Conservation (phyloP, 208 protist genomes). For the Leptomonas pyrrhocoris region DNA sequence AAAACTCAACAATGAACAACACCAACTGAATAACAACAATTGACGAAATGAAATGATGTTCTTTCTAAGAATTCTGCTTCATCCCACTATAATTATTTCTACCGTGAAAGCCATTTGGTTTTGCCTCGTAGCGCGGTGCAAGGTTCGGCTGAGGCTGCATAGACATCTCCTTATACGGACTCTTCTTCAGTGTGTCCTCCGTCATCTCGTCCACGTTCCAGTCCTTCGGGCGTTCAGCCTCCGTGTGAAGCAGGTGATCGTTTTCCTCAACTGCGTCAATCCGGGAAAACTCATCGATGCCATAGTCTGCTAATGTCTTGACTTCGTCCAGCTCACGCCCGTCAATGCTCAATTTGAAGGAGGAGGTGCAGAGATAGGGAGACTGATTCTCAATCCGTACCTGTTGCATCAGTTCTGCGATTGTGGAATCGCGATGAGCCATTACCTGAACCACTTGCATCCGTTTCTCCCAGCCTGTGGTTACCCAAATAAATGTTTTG, state of each 20-base stretch:
- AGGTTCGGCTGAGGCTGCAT: constrained; percentile 79
- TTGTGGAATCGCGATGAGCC: constrained; percentile 61
- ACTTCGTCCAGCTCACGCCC: constrained; percentile 67
- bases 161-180: constrained; percentile 88
- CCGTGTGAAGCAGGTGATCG: constrained; percentile 70
- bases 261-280: constrained; percentile 81
- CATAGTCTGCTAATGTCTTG: constrained; percentile 57
- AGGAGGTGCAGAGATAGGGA: constrained; percentile 74
- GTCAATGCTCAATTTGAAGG: constrained; percentile 71
- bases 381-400: constrained; percentile 83
- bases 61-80: constrained; percentile 56
- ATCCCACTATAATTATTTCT: constrained; percentile 87
- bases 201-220: constrained; percentile 90
- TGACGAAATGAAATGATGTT: background rate
- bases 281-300: constrained; percentile 59
- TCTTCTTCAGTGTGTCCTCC: constrained; percentile 41
- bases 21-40: too few relatives aligned
- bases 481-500: constrained; percentile 83
- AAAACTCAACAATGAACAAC: background rate
- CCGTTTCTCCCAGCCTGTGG: constrained; percentile 77
- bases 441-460: constrained; percentile 82
- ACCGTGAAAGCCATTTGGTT: constrained; percentile 72
- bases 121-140: constrained; percentile 79
- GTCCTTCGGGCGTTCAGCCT: constrained; percentile 60
- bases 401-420: constrained; percentile 72